Conservation (phyloP, 441 rosid species). For the Arabidopsis hybrid region DNA sequence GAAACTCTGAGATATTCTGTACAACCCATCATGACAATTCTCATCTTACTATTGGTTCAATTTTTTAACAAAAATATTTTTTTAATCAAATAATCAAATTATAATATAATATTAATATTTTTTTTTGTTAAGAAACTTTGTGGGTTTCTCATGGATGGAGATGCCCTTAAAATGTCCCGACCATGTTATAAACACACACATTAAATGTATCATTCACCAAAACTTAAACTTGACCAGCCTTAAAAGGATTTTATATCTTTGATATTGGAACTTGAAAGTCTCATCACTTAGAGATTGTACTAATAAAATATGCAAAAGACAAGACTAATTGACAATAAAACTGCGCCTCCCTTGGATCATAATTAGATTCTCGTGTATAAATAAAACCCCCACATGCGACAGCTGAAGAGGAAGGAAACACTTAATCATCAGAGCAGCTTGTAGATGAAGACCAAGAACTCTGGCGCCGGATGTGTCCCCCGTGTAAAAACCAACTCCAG, state of each 20-base stretch:
- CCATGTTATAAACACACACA: slow-evolving; percentile 42
- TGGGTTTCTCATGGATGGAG: too few species aligned
- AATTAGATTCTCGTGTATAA: slow-evolving; percentile 34
- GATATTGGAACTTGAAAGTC: slow-evolving; percentile 11
- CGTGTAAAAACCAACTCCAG: slow-evolving; percentile 43
- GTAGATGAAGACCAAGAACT: slow-evolving; percentile 46
- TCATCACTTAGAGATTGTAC: background rate
- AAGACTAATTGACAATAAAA: slow-evolving; percentile 7
- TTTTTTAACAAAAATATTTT: too few species aligned
- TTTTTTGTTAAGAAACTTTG: too few species aligned
- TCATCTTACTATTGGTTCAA: too few species aligned
- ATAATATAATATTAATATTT: too few species aligned
- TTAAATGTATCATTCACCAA: slow-evolving; percentile 35
- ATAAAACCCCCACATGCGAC: slow-evolving; percentile 31
- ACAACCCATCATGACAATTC: too few species aligned
- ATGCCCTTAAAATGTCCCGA: slow-evolving; percentile 41
- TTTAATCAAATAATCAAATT: too few species aligned
- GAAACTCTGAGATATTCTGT: too few species aligned
- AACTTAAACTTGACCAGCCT: background rate
- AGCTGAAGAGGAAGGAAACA: slow-evolving; percentile 34
- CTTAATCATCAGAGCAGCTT: slow-evolving; percentile 14
- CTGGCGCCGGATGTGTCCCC: slow-evolving; percentile 62
- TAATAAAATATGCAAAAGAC: slow-evolving; percentile 18
- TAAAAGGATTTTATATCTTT: slow-evolving; percentile 5
- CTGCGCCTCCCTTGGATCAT: slow-evolving; percentile 14